Evolutionary conservation across 371 early-diverging fungal genomes (phyloP).

Genomic region (Mortierella sp.): DNA sequence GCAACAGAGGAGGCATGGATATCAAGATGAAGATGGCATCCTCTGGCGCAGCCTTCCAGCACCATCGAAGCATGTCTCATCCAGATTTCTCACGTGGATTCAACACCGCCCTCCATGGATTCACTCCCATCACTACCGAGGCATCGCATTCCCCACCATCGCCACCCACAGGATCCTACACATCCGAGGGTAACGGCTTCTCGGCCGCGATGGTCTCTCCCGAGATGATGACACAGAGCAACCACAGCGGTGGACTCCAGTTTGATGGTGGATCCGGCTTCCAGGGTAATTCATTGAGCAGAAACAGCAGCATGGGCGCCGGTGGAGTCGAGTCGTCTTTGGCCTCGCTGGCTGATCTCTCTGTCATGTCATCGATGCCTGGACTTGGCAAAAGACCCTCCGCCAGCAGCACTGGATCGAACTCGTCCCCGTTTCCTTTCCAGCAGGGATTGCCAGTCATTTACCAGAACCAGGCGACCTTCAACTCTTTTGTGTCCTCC

Average conservation of each 20-base stretch:
- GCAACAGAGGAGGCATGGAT: slow-evolving; percentile 35
- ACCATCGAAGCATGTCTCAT: slow-evolving; percentile 29
- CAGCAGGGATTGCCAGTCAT: slow-evolving; percentile 24
- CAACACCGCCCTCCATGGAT: slow-evolving; percentile 23
- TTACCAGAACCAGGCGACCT: slow-evolving; percentile 27
- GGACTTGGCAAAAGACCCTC: neutral
- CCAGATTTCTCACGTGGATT: slow-evolving; percentile 41
- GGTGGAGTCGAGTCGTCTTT: slow-evolving; percentile 36
- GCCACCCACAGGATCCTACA: slow-evolving; percentile 22
- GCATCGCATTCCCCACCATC: slow-evolving; percentile 24
- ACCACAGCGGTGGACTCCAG: slow-evolving; percentile 12
- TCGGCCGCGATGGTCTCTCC: slow-evolving; percentile 25
- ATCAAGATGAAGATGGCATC: slow-evolving; percentile 17
- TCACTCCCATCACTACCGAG: slow-evolving; percentile 23
- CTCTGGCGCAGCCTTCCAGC: slow-evolving; percentile 24
- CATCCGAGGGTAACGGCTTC: slow-evolving; percentile 29
- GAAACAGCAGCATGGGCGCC: neutral
- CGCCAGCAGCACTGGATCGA: neutral
- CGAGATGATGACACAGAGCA: slow-evolving; percentile 16
- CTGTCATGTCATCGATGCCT: slow-evolving; percentile 30
- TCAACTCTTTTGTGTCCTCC: slow-evolving; percentile 1
- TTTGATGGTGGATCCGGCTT: neutral
- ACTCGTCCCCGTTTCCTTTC: slow-evolving; percentile 19
- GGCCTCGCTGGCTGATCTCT: slow-evolving; percentile 40
- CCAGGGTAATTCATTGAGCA: neutral